Conservation (phyloP, 306 rosid species). For the Arachis stenosperma region DNA sequence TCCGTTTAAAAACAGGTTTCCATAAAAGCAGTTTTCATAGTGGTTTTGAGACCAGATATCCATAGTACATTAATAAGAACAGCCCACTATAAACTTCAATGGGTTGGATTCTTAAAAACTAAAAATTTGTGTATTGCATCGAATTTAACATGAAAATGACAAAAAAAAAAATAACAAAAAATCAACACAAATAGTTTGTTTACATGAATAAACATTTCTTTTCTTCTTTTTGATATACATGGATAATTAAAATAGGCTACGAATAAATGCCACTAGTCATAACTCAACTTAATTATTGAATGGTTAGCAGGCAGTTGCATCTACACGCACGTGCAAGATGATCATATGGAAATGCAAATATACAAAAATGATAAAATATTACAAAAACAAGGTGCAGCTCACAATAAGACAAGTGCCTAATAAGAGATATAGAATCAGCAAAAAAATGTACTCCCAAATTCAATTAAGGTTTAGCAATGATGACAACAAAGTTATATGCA, state of each 20-base stretch:
- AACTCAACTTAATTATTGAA: not conserved
- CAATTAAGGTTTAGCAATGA: constrained; percentile 3
- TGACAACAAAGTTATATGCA: not conserved
- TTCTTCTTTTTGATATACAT: not conserved
- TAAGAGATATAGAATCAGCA: constrained; percentile 6
- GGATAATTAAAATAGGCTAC: not conserved
- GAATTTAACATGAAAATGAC: not conserved
- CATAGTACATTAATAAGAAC: constrained; percentile 2
- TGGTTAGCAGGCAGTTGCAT: not conserved
- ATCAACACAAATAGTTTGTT: not conserved
- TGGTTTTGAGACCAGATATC: not conserved
- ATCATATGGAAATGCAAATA: no score
- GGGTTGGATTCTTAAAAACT: constrained; percentile 9
- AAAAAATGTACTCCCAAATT: constrained; percentile 2
- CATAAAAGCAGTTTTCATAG: not conserved
- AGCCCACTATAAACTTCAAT: not conserved
- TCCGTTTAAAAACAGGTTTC: constrained; percentile 14
- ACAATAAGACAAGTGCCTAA: not conserved
- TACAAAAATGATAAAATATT: not conserved
- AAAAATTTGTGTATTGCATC: not conserved
- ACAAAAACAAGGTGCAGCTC: not conserved
- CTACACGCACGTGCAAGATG: not conserved
- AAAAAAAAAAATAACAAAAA: not conserved
- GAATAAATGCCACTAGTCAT: not conserved
- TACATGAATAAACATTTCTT: not conserved